These are phyloP conservation scores for Avicennia marina DNA, from an alignment of 257 asterid species.

Conservation along the genomic window DNA sequence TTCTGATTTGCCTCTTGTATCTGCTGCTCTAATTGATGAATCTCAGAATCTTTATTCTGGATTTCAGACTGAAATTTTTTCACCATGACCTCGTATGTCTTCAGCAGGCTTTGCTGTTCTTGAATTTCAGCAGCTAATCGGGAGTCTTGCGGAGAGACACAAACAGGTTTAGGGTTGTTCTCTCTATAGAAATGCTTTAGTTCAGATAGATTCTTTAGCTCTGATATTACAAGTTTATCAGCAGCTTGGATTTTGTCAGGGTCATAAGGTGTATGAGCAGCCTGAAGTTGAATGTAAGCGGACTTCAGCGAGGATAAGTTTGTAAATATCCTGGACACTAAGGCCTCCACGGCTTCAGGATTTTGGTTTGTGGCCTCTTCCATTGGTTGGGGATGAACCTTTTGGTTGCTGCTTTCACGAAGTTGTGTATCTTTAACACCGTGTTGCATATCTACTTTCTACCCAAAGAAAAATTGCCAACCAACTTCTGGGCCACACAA, in stretches of 20 bases:
- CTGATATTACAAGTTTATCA: constrained; percentile 91
- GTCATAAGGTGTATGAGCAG: constrained; percentile 96
- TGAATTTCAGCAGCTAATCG: constrained; percentile 97
- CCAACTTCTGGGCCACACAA: constrained; percentile 23
- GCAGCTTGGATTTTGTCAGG: constrained; percentile 98
- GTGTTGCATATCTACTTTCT: constrained; percentile 93
- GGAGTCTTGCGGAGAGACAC: constrained; percentile 91
- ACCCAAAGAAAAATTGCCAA: constrained; percentile 24
- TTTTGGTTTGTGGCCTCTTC: constrained; percentile 79
- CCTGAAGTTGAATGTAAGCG: constrained; percentile 91
- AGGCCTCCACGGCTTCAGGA: constrained; percentile 88
- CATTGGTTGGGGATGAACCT: constrained; percentile 99
- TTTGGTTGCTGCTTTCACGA: constrained; percentile 93
- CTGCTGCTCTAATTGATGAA: constrained; percentile 77
- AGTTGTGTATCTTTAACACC: constrained; percentile 85
- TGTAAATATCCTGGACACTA: constrained; percentile 76
- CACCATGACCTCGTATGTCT: constrained; percentile 97
- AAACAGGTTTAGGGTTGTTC: constrained; percentile 89
- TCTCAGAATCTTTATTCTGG: constrained; percentile 91
- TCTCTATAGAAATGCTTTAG: constrained; percentile 95
- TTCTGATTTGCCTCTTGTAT: constrained; percentile 93
- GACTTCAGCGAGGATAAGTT: constrained; percentile 87
- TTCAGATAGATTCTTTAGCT: constrained; percentile 86
- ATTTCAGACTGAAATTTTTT: constrained; percentile 98
- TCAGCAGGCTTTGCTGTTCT: constrained; percentile 93